A percentile compares a stretch with the other conserved stretches of the same genome.
phyloP scores from a whole-genome alignment of 169 alveolate genomes.

The Plasmodium chabaudi region DNA sequence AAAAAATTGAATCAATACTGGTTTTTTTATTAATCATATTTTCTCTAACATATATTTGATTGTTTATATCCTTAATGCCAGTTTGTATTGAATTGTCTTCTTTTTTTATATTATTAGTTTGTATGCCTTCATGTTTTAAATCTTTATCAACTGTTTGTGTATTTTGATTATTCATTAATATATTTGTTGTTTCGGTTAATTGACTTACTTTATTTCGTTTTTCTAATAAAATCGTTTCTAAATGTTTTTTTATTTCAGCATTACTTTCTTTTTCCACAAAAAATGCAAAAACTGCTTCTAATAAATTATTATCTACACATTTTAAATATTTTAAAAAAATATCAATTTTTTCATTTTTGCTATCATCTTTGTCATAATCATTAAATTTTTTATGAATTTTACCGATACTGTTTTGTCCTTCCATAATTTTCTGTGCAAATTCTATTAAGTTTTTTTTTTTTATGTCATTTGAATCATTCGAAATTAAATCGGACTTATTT shows the following conservation, averaged over 20 bases:
- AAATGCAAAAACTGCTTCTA: slow-evolving; percentile 28
- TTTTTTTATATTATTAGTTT: slow-evolving; percentile 22
- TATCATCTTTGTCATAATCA: background rate
- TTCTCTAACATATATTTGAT: slow-evolving; percentile 16
- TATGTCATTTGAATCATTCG: background rate
- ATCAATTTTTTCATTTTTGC: slow-evolving; percentile 27
- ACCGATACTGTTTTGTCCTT: background rate
- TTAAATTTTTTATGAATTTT: background rate
- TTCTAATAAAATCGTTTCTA: slow-evolving; percentile 20
- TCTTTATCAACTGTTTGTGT: slow-evolving; percentile 41
- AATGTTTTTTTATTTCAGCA: slow-evolving; percentile 13
- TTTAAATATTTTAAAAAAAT: slow-evolving; percentile 51
- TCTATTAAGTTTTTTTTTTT: background rate
- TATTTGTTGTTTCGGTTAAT: background rate
- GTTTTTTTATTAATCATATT: slow-evolving; percentile 68
- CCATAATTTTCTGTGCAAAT: background rate
- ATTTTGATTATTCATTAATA: slow-evolving; percentile 11
- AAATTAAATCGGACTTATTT: background rate
- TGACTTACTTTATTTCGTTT: background rate
- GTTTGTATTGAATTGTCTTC: slow-evolving; percentile 53
- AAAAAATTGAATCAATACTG: slow-evolving; percentile 75
- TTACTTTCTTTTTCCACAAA: slow-evolving; percentile 56
- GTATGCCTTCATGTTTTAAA: slow-evolving; percentile 47
- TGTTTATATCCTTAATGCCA: slow-evolving; percentile 52
- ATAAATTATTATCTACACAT: slow-evolving; percentile 29